Conservation (phyloP, 208 protist genomes). For the Leishmania braziliensis region DNA sequence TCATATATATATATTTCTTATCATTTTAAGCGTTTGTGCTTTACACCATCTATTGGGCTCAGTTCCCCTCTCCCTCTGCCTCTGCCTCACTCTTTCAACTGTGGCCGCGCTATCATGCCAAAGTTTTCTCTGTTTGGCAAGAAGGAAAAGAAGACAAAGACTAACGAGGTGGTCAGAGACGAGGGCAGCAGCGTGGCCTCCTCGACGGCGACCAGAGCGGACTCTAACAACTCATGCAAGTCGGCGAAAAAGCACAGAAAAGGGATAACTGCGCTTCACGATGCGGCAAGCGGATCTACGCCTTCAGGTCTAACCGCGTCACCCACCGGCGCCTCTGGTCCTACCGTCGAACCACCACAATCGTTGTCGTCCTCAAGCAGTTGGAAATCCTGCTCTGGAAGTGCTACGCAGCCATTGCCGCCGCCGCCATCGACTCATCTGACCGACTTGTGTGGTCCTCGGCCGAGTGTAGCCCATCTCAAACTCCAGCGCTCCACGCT, state of each 20-base stretch:
- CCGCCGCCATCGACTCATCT: conserved; percentile 11
- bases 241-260: neutral
- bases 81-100: neutral
- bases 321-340: neutral
- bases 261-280: too few species aligned
- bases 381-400: neutral
- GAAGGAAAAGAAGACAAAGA: conserved; percentile 51
- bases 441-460: neutral
- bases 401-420: conserved; percentile 7
- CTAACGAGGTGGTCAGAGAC: neutral
- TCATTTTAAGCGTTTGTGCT: neutral
- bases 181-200: conserved; percentile 7
- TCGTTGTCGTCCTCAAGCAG: neutral
- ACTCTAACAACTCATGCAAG: conserved; percentile 4
- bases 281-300: too few species aligned
- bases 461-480: conserved; percentile 8
- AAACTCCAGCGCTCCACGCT: conserved; percentile 14
- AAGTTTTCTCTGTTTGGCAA: conserved; percentile 43
- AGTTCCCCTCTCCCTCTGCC: neutral
- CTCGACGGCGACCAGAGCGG: neutral
- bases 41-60: neutral
- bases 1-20: neutral
- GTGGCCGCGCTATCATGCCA: conserved; percentile 20
- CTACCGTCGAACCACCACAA: neutral
- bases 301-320: neutral